Base-by-base conservation (phyloP, 2,329 filamentous ascomycete genomes). In the Epichloe hybrida region DNA sequence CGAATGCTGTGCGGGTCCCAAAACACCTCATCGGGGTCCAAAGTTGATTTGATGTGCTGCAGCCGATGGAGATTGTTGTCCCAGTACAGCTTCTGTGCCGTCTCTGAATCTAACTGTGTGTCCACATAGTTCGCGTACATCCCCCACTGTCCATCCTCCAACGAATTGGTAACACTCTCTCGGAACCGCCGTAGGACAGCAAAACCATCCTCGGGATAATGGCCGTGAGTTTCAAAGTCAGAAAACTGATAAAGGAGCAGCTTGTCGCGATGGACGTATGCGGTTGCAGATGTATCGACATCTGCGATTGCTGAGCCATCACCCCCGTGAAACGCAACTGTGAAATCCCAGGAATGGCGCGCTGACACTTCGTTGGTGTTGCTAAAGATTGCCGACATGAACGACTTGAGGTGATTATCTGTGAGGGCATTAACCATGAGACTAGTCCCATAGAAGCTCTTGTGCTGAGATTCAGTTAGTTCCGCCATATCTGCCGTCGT, bases 71-170 rank as follows among this genome's bases (percentile, higher is more conserved):
- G 57, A 46, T 62, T 72, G 46, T 59, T 59, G 5, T 71, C 65
- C 54, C 72, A 78, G 61, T 78, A 77, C 54, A 73, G 59, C 52
- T 70, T 59, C 54, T 74, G 70, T 3, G 75, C 75, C 17, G 66
- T 66, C 2, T 64, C 65, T n/a, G 68, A 64, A 57, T 66, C 65
- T 51, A 76, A 64, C 42, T 63, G 67, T 0, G 74, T 68, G 56
- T 79, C 75, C 4, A 74, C 69, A 49, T 78, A 79, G 64, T 78
- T 78, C 55, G 72, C 64, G 54, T 78, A 79, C 52, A 71, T 72
- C 17, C 71, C 71, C 61, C 72, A 74, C 7, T 63, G 56, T 1
- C 62, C 65, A 38, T 65, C 56, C 12, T 62, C 60, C 61, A 69
- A 63, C 12, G 15, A 9, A 46, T 62, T 58, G 34, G 61, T 64